Evolutionary conservation across 768 basidiomycete genomes (phyloP).

Genomic region (Kwoniella europaea): DNA sequence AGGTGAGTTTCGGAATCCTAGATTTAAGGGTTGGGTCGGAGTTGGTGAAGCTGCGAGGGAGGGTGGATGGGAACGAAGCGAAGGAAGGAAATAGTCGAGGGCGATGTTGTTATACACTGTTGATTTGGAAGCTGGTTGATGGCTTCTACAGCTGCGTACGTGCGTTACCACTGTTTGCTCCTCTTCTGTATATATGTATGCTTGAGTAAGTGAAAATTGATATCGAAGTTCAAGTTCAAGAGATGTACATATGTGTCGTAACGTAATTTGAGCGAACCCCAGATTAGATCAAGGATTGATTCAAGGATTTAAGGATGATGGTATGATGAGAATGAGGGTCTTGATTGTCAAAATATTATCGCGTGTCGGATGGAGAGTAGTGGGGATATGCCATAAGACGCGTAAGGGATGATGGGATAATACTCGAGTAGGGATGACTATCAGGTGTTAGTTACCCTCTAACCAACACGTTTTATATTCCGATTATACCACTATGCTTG

Average conservation of each 20-base stretch:
- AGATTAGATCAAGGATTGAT: conserved; percentile 3
- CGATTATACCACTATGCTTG: background rate
- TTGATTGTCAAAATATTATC: background rate
- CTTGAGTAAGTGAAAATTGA: background rate
- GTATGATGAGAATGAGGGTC: conserved; percentile 2
- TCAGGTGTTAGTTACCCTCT: background rate
- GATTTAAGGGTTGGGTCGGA: background rate
- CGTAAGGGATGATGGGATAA: background rate
- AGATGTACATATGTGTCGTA: background rate
- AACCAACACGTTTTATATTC: background rate
- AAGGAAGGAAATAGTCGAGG: too few relatives aligned
- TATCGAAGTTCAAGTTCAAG: background rate
- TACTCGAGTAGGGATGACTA: background rate
- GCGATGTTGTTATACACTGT: too few relatives aligned
- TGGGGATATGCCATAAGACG: conserved; percentile 5
- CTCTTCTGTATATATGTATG: too few relatives aligned
- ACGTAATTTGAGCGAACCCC: background rate
- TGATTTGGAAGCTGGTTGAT: too few relatives aligned
- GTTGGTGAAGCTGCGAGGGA: background rate
- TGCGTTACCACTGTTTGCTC: too few relatives aligned
- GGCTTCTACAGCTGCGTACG: too few relatives aligned
- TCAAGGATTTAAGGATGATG: background rate
- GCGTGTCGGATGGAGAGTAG: background rate
- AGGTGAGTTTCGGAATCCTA: background rate
- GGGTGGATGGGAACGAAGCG: too few relatives aligned